Base-by-base conservation (phyloP, 768 basidiomycete species). In the Albatrellus ellisii region DNA sequence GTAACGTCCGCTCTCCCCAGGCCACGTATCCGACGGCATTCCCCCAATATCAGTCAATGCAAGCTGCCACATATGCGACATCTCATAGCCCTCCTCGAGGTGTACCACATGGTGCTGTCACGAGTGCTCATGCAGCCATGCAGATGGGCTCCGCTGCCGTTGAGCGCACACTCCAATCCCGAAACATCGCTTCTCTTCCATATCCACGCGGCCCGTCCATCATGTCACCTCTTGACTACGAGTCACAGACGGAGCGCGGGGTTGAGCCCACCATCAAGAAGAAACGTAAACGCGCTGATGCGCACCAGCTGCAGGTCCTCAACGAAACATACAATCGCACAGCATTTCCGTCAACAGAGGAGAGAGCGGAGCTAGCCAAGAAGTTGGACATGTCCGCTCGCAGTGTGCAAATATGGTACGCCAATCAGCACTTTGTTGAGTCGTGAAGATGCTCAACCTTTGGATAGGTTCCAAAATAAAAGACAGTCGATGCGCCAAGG, bases 261-360 rank as follows among this genome's bases (percentile, higher is more conserved):
- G n/a, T 15, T 1, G 73, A 81, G 40, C 73, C 80, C n/a, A 65
- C 72, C 31, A 76, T 86, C 51, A 89, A 88, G 68, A 87, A 86
- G 67, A 88, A 88, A 62, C 73, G 85, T 59, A 85, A 84, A 66
- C 76, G 85, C 44, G 86, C 85, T 5, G 83, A 86, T 51, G 79
- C 82, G 11, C 69, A 70, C 29, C 86, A 89, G 52, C 65, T 88
- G 46, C 81, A 81, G 56, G 75, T 84, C 22, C 66, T 89, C 56
- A 88, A 86, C 56, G 80, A 81, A 55, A 79, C 77, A 0, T 89
- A 86, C 56, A 67, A 64, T 48, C 73, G 85, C 45, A 89, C 86
- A 2, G 84, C 86, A 14, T 89, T 89, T 53, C 86, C 86, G 17
- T 85, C 86, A 11, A 89, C 86, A 8, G 85, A 87, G 57, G 86